phyloP scores from a whole-genome alignment of 2,329 filamentous ascomycete genomes.

The Pseudogymnoascus sp. region DNA sequence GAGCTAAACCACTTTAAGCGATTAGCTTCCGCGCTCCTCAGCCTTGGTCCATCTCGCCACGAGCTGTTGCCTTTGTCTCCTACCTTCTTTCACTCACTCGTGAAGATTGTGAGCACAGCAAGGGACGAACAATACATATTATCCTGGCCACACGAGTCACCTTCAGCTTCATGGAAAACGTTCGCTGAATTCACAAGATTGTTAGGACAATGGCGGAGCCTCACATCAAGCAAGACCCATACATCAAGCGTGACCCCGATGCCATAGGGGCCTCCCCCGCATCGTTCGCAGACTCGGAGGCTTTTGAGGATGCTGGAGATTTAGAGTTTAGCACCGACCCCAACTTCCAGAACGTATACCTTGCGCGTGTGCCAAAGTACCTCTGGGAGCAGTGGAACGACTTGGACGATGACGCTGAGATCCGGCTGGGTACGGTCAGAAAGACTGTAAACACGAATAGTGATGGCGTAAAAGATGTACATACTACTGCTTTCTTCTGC shows the following conservation, averaged over 20 bases:
- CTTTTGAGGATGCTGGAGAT: conserved; percentile 61
- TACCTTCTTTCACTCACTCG: conserved; percentile 9
- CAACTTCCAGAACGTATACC: conserved; percentile 46
- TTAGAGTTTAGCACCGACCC: conserved; percentile 44
- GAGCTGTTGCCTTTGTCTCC: not conserved
- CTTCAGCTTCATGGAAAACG: conserved; percentile 5
- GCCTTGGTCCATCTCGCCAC: not conserved
- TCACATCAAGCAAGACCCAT: conserved; percentile 41
- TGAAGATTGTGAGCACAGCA: not conserved
- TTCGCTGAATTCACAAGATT: not conserved
- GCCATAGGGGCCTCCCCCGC: conserved; percentile 34
- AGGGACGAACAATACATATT: not conserved
- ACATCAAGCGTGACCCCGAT: conserved; percentile 44
- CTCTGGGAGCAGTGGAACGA: conserved; percentile 73
- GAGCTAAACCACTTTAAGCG: conserved; percentile 1
- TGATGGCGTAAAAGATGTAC: conserved; percentile 40
- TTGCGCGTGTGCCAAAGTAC: conserved; percentile 70
- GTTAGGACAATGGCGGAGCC: conserved; percentile 24
- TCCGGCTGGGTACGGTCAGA: conserved; percentile 66
- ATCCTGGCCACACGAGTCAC: not conserved
- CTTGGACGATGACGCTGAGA: conserved; percentile 71
- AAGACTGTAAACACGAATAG: conserved; percentile 42
- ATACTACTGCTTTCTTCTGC: conserved; percentile 19
- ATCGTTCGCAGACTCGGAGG: conserved; percentile 52
- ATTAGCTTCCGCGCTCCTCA: conserved; percentile 1